These are phyloP conservation scores for Schrenkiella parvula DNA, from an alignment of 345 rosid genomes.

Conservation along the genomic window DNA sequence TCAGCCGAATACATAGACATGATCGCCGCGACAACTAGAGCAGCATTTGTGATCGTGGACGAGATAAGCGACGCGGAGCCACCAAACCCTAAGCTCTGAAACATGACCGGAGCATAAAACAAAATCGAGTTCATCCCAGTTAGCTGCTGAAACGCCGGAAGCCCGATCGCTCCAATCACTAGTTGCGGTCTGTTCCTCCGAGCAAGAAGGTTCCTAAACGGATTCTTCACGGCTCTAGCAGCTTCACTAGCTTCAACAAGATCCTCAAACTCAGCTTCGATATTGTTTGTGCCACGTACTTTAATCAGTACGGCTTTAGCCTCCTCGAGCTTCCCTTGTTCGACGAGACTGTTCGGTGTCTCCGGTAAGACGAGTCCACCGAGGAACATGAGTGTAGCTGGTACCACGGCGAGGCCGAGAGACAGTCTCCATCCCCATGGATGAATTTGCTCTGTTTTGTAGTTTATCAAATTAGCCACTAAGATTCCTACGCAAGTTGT, in stretches of 20 bases:
- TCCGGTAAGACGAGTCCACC: conserved; percentile 69
- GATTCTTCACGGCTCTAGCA: conserved; percentile 59
- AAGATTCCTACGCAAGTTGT: conserved; percentile 83
- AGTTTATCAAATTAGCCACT: conserved; percentile 68
- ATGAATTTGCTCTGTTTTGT: conserved; percentile 63
- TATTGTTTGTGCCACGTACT: conserved; percentile 60
- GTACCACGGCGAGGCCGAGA: conserved; percentile 61
- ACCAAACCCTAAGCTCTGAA: conserved; percentile 82
- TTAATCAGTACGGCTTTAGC: conserved; percentile 56
- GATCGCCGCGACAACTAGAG: conserved; percentile 50
- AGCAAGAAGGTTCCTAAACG: conserved; percentile 60
- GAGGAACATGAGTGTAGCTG: conserved; percentile 63
- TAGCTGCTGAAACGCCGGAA: conserved; percentile 80
- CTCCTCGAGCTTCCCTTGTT: conserved; percentile 67
- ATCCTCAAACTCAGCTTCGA: conserved; percentile 72
- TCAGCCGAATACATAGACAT: conserved; percentile 72
- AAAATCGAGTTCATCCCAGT: conserved; percentile 85
- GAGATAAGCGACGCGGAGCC: conserved; percentile 61
- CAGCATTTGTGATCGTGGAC: conserved; percentile 52
- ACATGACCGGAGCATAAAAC: conserved; percentile 82
- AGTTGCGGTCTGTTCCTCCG: conserved; percentile 69
- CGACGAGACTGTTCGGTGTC: conserved; percentile 80
- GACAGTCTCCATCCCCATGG: conserved; percentile 93
- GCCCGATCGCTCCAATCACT: conserved; percentile 64
- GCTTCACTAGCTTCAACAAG: conserved; percentile 74